These are phyloP conservation scores for Drechslera avenae DNA, from an alignment of 2,329 filamentous ascomycete genomes.

Conservation along the genomic window DNA sequence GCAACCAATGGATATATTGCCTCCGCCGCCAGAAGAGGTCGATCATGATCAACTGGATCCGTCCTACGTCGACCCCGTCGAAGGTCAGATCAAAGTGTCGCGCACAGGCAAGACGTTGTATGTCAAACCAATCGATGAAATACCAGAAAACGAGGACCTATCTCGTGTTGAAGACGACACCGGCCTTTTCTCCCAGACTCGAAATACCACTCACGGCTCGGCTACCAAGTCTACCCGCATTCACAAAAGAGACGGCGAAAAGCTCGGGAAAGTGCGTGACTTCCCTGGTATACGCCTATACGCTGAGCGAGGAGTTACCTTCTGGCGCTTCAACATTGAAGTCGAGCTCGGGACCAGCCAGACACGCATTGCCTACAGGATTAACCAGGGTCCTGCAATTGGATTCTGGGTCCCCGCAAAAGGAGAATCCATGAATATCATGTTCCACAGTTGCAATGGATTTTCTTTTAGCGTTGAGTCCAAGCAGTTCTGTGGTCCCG, in stretches of 20 bases:
- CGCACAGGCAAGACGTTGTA: constrained; percentile 85
- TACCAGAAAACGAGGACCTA: constrained; percentile 77
- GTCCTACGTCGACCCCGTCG: constrained; percentile 87
- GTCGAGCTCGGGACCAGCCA: constrained; percentile 80
- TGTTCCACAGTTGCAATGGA: constrained; percentile 98
- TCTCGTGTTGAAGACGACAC: constrained; percentile 79
- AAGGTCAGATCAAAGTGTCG: constrained; percentile 83
- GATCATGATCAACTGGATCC: constrained; percentile 68
- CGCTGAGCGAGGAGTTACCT: constrained; percentile 83
- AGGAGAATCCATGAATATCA: constrained; percentile 92
- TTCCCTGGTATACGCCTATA: constrained; percentile 82
- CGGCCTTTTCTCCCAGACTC: constrained; percentile 77
- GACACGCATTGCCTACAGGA: constrained; percentile 89
- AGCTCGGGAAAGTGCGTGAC: constrained; percentile 78
- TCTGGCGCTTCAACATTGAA: constrained; percentile 97
- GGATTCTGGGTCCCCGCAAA: constrained; percentile 93
- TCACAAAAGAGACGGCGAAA: constrained; percentile 74
- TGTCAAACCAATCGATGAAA: constrained; percentile 84
- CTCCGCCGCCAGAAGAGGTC: constrained; percentile 74
- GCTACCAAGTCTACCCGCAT: constrained; percentile 53
- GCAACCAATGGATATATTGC: constrained; percentile 81
- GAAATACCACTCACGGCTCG: constrained; percentile 53
- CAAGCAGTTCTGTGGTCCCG: constrained; percentile 83
- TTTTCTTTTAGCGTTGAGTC: constrained; percentile 82
- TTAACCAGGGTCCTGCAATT: constrained; percentile 86